Evolutionary conservation across 2,329 filamentous ascomycete genomes (phyloP).

Genomic region (Byssochlamys sp.): DNA sequence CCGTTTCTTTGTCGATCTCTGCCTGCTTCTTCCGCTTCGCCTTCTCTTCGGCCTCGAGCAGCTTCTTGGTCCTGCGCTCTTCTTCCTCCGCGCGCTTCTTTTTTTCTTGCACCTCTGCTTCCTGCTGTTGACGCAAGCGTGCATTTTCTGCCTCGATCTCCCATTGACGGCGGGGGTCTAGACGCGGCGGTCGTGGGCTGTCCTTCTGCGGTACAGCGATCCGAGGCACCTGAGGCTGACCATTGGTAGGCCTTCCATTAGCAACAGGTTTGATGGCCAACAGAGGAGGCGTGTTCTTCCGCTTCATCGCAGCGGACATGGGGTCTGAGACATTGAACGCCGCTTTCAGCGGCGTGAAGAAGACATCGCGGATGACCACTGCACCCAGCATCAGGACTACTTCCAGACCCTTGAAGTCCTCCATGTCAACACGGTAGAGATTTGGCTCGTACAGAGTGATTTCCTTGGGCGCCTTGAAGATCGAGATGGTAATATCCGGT

Average conservation of each 20-base stretch:
- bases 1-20: constrained; percentile 66
- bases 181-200: constrained; percentile 20
- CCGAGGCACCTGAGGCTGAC: constrained; percentile 15
- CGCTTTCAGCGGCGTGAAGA: constrained; percentile 57
- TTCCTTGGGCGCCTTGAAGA: constrained; percentile 67
- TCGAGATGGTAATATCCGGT: constrained; percentile 86
- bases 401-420: constrained; percentile 88
- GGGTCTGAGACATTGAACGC: constrained; percentile 58
- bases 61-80: constrained; percentile 42
- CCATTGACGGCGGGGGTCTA: constrained; percentile 45
- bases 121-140: constrained; percentile 33
- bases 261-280: neutral
- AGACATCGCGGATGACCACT: constrained; percentile 53
- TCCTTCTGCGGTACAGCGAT: constrained; percentile 10
- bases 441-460: constrained; percentile 91
- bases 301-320: neutral
- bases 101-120: constrained; percentile 34
- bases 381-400: constrained; percentile 60
- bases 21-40: constrained; percentile 43
- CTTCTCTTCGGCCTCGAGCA: constrained; percentile 46
- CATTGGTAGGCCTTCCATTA: constrained; percentile 14
- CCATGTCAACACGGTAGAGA: constrained; percentile 76
- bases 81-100: constrained; percentile 42
- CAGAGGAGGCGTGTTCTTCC: neutral
- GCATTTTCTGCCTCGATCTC: constrained; percentile 43